Evolutionary conservation across 352 stramenopile species (phyloP).

Genomic region (Globisporangium solare): DNA sequence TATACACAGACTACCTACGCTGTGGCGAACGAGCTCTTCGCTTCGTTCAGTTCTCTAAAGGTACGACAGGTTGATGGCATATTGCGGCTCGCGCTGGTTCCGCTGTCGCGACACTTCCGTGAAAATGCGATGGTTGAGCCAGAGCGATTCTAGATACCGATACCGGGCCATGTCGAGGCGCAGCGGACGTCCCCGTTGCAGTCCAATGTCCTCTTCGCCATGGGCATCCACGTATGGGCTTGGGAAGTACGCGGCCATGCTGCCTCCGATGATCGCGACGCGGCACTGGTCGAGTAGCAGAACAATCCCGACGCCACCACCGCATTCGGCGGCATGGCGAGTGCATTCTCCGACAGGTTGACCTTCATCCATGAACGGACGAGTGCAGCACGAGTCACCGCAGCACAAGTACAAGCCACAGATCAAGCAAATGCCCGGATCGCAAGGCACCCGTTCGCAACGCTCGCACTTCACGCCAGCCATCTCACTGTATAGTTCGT

Average conservation of each 20-base stretch:
- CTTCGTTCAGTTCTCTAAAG: slow-evolving; percentile 35
- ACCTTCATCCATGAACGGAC: slow-evolving; percentile 67
- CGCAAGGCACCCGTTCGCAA: slow-evolving; percentile 60
- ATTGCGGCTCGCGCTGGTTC: slow-evolving; percentile 84
- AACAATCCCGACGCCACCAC: slow-evolving; percentile 79
- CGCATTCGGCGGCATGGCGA: slow-evolving; percentile 77
- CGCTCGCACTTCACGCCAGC: slow-evolving; percentile 61
- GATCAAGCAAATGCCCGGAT: slow-evolving; percentile 78
- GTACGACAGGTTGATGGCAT: slow-evolving; percentile 84
- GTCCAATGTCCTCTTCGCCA: slow-evolving; percentile 78
- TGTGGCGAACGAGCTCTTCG: neutral
- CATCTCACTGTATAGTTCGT: slow-evolving; percentile 80
- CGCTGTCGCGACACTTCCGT: slow-evolving; percentile 80
- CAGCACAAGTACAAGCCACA: slow-evolving; percentile 83
- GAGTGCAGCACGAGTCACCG: slow-evolving; percentile 79
- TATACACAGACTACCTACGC: slow-evolving; percentile 1
- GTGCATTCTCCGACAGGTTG: slow-evolving; percentile 82
- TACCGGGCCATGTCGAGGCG: slow-evolving; percentile 74
- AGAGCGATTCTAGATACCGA: slow-evolving; percentile 73
- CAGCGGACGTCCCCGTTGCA: slow-evolving; percentile 76
- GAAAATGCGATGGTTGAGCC: slow-evolving; percentile 81
- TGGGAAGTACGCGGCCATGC: slow-evolving; percentile 83
- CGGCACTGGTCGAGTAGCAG: slow-evolving; percentile 83
- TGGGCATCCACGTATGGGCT: slow-evolving; percentile 83
- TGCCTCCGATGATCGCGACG: slow-evolving; percentile 76